Conservation (phyloP, 2,329 filamentous ascomycete genomes). For the Hypocrella siamensis region DNA sequence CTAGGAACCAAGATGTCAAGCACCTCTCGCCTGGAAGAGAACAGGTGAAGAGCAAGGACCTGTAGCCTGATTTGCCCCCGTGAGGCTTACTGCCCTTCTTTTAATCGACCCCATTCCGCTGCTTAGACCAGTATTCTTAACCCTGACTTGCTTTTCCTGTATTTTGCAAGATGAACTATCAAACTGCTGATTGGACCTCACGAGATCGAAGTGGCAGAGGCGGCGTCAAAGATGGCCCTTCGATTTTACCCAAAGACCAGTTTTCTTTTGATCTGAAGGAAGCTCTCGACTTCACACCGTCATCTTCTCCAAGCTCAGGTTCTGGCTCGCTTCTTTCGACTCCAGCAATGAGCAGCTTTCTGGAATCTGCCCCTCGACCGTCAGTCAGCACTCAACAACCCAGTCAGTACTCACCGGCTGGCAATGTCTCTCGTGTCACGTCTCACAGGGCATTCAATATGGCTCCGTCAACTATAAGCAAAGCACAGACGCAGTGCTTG, state of each 20-base stretch:
- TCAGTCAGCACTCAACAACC: neutral
- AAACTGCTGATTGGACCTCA: constrained; percentile 1
- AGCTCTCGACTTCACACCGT: constrained; percentile 3
- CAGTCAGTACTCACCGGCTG: neutral
- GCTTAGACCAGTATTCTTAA: neutral
- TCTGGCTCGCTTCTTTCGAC: constrained; percentile 3
- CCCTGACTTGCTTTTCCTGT: neutral
- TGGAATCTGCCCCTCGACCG: constrained; percentile 2
- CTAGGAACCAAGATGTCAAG: too few species aligned
- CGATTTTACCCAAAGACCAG: constrained; percentile 2
- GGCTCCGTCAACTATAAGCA: constrained; percentile 6
- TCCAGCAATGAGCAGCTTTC: constrained; percentile 1
- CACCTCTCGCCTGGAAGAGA: too few species aligned
- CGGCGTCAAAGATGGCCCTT: constrained; percentile 1
- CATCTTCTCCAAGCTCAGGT: constrained; percentile 2
- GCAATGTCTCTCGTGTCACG: neutral
- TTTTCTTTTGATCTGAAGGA: constrained; percentile 5
- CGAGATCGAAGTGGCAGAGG: neutral
- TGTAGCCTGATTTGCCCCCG: too few species aligned
- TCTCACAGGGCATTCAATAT: constrained; percentile 5
- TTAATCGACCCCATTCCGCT: too few species aligned
- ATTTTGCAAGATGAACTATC: constrained; percentile 3
- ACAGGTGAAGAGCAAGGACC: too few species aligned
- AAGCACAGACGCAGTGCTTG: constrained; percentile 16
- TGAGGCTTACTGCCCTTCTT: too few species aligned